Evolutionary conservation across 1,284 basidiomycete species (phyloP), one percentile per base, ranked within the genome.

Genomic region (Pisolithus thermaeus): DNA sequence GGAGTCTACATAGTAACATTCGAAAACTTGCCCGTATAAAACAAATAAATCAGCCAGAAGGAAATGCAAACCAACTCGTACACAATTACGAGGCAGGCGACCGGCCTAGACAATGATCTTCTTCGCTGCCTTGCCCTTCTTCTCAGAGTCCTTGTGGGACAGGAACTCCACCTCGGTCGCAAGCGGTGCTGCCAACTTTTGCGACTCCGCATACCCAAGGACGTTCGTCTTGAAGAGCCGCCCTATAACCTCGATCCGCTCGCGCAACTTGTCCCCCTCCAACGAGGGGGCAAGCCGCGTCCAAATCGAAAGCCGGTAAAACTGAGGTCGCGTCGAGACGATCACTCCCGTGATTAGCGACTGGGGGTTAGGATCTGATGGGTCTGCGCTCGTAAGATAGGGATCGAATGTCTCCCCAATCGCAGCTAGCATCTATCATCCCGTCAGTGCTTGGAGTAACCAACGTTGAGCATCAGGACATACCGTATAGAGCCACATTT

Each of bases 401-500:
- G 92, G 90, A 70, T 97, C 94, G 67, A 96, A 96, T 0, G 92
- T 97, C 72, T 97, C 94, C 46, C 94, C 94, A 59, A 97, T 97
- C 23, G 94, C 93, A 52, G 95, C 92, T 54, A 97, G 81, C 93
- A 97, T 95, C 92, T 96, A 65, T n/a, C 39, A 53, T 27, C 32
- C 11, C 36, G 49, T 42, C 27, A 54, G 44, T 18, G 51, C 47
- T n/a, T 18, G 20, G 25, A 14, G 30, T 44, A 44, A 43, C 57
- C 38, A 20, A 40, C 41, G 44, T 50, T 42, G 39, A 50, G 18
- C 25, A 3, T 14, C 18, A 28, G 18, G 22, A 71, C 81, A 56
- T 66, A 95, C 93, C 39, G 96, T 98, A 75, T 95, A 95, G 46
- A 99, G 81, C 96, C 97, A 99, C 84, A 95, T 92, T 67, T 86